These are phyloP conservation scores for Phytophthora capsici DNA, from an alignment of 352 stramenopile species.

Conservation along the genomic window DNA sequence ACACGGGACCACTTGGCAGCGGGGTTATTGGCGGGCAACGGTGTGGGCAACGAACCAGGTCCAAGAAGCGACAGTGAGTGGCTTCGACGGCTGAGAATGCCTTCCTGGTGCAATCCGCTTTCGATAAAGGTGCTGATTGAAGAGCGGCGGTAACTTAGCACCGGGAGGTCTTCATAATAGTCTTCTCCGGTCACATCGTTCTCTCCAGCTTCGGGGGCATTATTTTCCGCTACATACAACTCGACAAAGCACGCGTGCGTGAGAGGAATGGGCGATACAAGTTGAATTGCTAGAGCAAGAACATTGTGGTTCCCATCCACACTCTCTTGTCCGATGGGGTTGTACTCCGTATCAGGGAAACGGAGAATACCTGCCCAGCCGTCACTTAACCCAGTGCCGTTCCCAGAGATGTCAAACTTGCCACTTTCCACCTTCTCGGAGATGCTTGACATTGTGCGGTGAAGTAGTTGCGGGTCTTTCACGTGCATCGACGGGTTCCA, in stretches of 20 bases:
- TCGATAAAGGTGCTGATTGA: conserved; percentile 83
- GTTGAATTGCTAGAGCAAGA: conserved; percentile 77
- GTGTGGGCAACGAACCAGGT: conserved; percentile 25
- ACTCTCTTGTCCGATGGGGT: conserved; percentile 62
- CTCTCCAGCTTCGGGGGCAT: conserved; percentile 36
- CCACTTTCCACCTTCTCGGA: conserved; percentile 58
- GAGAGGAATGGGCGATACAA: conserved; percentile 65
- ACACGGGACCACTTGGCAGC: conserved; percentile 68
- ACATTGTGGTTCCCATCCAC: conserved; percentile 71
- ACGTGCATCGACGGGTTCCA: conserved; percentile 66
- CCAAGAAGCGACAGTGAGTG: conserved; percentile 56
- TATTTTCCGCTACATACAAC: conserved; percentile 73
- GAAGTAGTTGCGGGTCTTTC: conserved; percentile 48
- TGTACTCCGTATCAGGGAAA: conserved; percentile 80
- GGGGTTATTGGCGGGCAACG: conserved; percentile 36
- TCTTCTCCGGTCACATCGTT: conserved; percentile 66
- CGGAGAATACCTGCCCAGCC: conserved; percentile 72
- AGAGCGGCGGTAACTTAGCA: conserved; percentile 56
- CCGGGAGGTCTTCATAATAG: conserved; percentile 55
- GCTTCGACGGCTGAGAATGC: conserved; percentile 57
- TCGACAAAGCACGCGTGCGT: conserved; percentile 81
- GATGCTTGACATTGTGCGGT: conserved; percentile 41
- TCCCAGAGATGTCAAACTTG: conserved; percentile 30
- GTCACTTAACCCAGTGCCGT: conserved; percentile 59
- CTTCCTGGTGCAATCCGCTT: conserved; percentile 70